Percentiles rank a stretch among this genome's conserved stretches.
phyloP scores from a whole-genome alignment of 106 monocot species.

The Dendrobium officinale region DNA sequence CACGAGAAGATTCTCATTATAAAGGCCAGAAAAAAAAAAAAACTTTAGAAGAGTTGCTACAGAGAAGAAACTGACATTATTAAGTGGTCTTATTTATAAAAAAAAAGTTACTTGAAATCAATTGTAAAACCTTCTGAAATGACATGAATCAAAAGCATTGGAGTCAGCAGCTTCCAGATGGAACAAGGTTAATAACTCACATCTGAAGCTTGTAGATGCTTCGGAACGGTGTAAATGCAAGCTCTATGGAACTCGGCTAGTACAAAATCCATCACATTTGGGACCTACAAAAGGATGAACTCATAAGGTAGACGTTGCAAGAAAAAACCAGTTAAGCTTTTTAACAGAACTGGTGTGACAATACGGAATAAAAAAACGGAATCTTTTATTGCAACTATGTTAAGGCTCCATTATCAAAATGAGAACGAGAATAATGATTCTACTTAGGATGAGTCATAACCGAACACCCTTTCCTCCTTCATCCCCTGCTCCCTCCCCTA shows the following conservation, averaged over 20 bases:
- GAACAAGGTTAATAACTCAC: conserved; percentile 31
- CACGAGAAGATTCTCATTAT: not conserved
- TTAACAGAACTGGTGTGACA: not conserved
- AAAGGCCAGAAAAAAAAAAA: not conserved
- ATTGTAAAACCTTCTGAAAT: not conserved
- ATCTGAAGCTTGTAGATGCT: conserved; percentile 63
- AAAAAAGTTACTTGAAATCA: not conserved
- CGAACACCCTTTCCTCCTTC: too few species aligned
- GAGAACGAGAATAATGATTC: not conserved
- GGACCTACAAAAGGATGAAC: conserved; percentile 37
- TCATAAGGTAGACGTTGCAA: not conserved
- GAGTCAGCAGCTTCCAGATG: conserved; percentile 3
- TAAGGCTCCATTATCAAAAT: not conserved
- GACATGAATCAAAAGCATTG: conserved; percentile 1
- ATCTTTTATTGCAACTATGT: not conserved
- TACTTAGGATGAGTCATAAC: too few species aligned
- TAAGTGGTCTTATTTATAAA: not conserved
- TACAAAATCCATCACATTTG: conserved; percentile 64
- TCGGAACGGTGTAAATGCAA: conserved; percentile 92
- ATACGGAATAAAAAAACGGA: not conserved
- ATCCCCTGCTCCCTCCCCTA: too few species aligned
- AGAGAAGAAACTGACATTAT: not conserved
- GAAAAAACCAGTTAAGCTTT: not conserved
- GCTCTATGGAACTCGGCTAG: conserved; percentile 83
- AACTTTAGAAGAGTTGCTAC: not conserved